phyloP scores from a whole-genome alignment of 83 land plant genomes.

The Isoetes engelmannii region DNA sequence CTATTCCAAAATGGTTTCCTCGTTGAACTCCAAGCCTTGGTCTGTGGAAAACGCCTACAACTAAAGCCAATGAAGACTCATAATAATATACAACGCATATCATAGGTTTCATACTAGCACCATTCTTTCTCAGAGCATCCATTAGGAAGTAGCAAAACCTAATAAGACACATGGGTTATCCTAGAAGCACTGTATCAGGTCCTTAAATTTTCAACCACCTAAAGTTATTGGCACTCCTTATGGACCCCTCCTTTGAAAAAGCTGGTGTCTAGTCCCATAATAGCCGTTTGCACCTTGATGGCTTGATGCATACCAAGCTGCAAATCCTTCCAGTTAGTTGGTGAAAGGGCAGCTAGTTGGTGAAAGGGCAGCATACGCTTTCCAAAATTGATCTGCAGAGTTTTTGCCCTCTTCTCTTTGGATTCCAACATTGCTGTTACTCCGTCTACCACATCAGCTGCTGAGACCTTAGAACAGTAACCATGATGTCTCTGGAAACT shows the following conservation, averaged over 20 bases:
- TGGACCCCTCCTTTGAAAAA: conserved; percentile 65
- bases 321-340: conserved; percentile 48
- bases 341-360: conserved; percentile 58
- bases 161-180: conserved; percentile 70
- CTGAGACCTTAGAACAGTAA: conserved; percentile 71
- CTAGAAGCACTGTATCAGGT: conserved; percentile 54
- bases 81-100: conserved; percentile 63
- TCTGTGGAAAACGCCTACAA: conserved; percentile 78
- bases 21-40: conserved; percentile 75
- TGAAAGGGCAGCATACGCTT: conserved; percentile 71
- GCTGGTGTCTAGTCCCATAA: conserved; percentile 74
- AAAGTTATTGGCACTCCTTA: conserved; percentile 60
- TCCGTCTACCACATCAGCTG: conserved; percentile 89
- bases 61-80: conserved; percentile 43
- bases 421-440: conserved; percentile 85
- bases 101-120: conserved; percentile 77
- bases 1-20: conserved; percentile 84
- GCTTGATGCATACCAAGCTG: conserved; percentile 71
- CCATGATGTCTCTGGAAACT: conserved; percentile 72
- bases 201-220: conserved; percentile 79
- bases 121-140: conserved; percentile 82
- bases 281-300: conserved; percentile 64
- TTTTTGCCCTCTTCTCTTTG: conserved; percentile 21
- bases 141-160: conserved; percentile 81
- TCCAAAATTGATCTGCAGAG: conserved; percentile 60